Evolutionary conservation across 2,329 filamentous ascomycete genomes (phyloP).

Genomic region (Diaporthe caulivora): DNA sequence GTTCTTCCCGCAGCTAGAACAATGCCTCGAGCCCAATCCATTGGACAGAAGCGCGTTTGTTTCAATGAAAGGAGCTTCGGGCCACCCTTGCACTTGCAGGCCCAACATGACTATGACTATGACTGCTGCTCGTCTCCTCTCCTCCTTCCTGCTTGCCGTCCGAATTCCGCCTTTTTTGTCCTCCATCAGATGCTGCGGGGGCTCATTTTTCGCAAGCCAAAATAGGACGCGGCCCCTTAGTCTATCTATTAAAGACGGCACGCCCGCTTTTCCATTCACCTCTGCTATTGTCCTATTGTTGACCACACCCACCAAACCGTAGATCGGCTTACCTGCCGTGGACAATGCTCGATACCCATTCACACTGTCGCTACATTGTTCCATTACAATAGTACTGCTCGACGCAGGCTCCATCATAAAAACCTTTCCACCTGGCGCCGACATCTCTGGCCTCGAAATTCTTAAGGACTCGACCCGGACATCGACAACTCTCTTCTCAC

Average conservation of each 20-base stretch:
- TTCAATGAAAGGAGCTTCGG: slow-evolving; percentile 23
- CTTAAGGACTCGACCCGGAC: background rate
- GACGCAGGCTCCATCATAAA: slow-evolving; percentile 35
- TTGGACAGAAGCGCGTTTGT: slow-evolving; percentile 32
- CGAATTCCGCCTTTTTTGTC: background rate
- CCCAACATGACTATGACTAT: background rate
- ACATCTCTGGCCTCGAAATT: background rate
- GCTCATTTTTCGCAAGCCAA: background rate
- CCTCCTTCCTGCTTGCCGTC: slow-evolving; percentile 14
- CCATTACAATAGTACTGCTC: slow-evolving; percentile 37
- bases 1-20: slow-evolving; percentile 28
- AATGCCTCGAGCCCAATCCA: slow-evolving; percentile 21
- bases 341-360: slow-evolving; percentile 37
- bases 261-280: slow-evolving; percentile 31
- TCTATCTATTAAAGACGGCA: slow-evolving; percentile 35
- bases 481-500: background rate
- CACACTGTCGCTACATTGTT: slow-evolving; percentile 35
- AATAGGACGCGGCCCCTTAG: slow-evolving; percentile 23
- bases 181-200: slow-evolving; percentile 16
- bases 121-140: slow-evolving; percentile 15
- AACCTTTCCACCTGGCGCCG: slow-evolving; percentile 24
- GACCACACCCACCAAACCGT: slow-evolving; percentile 19
- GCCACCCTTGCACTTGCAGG: slow-evolving; percentile 27
- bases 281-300: background rate
- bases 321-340: slow-evolving; percentile 37